Percentiles rank a stretch among this genome's conserved stretches.
These are phyloP conservation scores for Baeospora myosura DNA, from an alignment of 1,284 basidiomycete species.

Conservation along the genomic window DNA sequence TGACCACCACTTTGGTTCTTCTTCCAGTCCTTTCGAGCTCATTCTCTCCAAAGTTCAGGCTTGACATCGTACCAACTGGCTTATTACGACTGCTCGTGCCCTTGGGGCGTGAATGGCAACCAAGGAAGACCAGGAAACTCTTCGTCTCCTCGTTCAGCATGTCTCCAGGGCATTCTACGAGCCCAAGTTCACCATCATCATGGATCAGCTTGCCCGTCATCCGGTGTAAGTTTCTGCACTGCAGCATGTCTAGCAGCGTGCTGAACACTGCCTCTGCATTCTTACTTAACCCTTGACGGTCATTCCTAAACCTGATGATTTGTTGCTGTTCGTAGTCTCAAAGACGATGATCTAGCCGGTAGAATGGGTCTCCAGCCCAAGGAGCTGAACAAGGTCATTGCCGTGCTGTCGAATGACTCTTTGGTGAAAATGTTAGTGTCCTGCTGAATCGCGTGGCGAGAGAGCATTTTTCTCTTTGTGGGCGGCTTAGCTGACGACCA, in stretches of 20 bases:
- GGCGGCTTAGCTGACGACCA: too few species aligned
- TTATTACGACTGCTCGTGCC: too few species aligned
- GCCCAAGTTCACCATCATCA: slow-evolving; percentile 81
- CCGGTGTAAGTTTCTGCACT: slow-evolving; percentile 73
- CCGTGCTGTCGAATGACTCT: slow-evolving; percentile 78
- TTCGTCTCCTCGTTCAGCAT: slow-evolving; percentile 82
- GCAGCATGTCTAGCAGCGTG: slow-evolving; percentile 13
- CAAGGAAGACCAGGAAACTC: slow-evolving; percentile 67
- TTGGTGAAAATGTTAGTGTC: slow-evolving; percentile 74
- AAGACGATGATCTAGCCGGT: slow-evolving; percentile 83
- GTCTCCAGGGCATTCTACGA: slow-evolving; percentile 94
- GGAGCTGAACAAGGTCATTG: slow-evolving; percentile 89
- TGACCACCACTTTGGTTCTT: too few species aligned
- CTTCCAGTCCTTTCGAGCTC: too few species aligned
- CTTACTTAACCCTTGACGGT: too few species aligned
- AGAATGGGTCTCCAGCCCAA: slow-evolving; percentile 86
- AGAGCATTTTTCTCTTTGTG: slow-evolving; percentile 1
- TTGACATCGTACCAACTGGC: too few species aligned
- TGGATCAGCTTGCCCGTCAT: slow-evolving; percentile 89
- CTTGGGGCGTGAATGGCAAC: slow-evolving; percentile 64
- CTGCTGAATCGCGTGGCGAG: neutral
- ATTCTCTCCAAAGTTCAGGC: too few species aligned
- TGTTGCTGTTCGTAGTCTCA: slow-evolving; percentile 52
- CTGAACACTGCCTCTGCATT: slow-evolving; percentile 15
- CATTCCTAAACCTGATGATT: slow-evolving; percentile 17